Percentiles rank a stretch among this genome's conserved stretches.
Evolutionary conservation across 192 early-diverging fungal species (phyloP).

Genomic region (Coemansia sp.): DNA sequence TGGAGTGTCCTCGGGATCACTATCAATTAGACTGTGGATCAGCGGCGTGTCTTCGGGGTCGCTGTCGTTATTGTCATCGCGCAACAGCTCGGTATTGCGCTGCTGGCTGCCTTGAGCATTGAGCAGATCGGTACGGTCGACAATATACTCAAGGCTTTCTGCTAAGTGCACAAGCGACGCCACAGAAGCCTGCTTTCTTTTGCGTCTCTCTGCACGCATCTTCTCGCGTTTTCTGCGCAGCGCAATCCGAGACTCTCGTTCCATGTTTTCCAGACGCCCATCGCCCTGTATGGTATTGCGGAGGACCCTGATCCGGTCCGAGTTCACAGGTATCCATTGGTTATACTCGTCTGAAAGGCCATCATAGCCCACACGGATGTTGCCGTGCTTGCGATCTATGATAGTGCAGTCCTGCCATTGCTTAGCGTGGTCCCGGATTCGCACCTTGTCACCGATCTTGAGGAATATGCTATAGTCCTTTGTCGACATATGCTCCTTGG

Average conservation of each 20-base stretch:
- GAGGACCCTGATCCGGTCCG: slow-evolving; percentile 50
- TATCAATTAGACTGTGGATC: slow-evolving; percentile 7
- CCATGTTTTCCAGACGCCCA: slow-evolving; percentile 42
- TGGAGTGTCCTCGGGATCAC: slow-evolving; percentile 7
- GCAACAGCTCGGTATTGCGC: too few species aligned
- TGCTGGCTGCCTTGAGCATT: neutral
- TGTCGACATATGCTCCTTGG: slow-evolving; percentile 49
- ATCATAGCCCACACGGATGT: slow-evolving; percentile 46
- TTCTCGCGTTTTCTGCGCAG: slow-evolving; percentile 30
- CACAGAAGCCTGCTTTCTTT: slow-evolving; percentile 15
- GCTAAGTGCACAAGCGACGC: slow-evolving; percentile 43
- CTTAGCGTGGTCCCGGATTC: slow-evolving; percentile 50
- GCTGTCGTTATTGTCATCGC: neutral
- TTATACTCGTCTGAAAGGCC: slow-evolving; percentile 39
- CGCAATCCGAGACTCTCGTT: slow-evolving; percentile 26
- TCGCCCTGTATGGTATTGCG: slow-evolving; percentile 37
- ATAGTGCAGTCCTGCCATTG: slow-evolving; percentile 56
- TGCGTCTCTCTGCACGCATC: slow-evolving; percentile 26
- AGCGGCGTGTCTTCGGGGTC: slow-evolving; percentile 31
- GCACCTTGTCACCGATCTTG: slow-evolving; percentile 39
- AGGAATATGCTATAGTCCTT: slow-evolving; percentile 52
- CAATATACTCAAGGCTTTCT: slow-evolving; percentile 53
- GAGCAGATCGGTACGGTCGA: slow-evolving; percentile 16
- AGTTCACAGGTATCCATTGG: slow-evolving; percentile 54
- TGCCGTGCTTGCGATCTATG: slow-evolving; percentile 44